Evolutionary conservation across 345 rosid genomes (phyloP).

Genomic region (Ceriops zippeliana): DNA sequence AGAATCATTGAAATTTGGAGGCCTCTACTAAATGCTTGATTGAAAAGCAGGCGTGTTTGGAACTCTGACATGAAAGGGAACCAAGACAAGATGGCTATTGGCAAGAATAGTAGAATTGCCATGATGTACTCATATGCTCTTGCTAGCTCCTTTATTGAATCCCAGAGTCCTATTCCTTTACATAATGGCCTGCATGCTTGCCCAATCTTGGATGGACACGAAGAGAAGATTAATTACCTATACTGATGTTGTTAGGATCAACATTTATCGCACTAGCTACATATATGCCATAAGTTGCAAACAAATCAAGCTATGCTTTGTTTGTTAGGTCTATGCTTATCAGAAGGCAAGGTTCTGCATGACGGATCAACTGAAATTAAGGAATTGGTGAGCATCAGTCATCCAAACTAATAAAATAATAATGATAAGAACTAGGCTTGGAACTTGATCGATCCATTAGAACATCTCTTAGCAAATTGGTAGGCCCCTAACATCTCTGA

Average conservation of each 20-base stretch:
- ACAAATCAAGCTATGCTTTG: neutral
- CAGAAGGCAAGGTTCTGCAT: no score
- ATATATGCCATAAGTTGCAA: neutral
- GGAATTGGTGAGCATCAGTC: no score
- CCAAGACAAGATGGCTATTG: conserved; percentile 71
- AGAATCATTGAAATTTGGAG: conserved; percentile 91
- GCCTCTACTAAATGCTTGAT: conserved; percentile 95
- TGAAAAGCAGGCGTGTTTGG: conserved; percentile 87
- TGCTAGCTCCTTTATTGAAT: conserved; percentile 77
- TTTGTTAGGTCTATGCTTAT: no score
- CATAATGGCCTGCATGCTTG: conserved; percentile 58
- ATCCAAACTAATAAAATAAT: no score
- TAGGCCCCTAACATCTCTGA: no score
- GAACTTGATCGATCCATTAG: no score
- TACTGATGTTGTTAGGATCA: neutral
- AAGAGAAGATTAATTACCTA: neutral
- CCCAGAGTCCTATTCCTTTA: conserved; percentile 61
- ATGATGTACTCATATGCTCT: conserved; percentile 82
- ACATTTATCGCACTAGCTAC: neutral
- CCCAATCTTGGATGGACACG: conserved; percentile 47
- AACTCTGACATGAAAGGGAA: conserved; percentile 87
- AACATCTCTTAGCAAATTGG: no score
- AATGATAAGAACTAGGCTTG: no score
- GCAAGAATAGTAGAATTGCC: conserved; percentile 70
- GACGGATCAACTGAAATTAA: no score